Base-by-base conservation (phyloP, 345 rosid species). In the Diplotaxis tenuifolia region DNA sequence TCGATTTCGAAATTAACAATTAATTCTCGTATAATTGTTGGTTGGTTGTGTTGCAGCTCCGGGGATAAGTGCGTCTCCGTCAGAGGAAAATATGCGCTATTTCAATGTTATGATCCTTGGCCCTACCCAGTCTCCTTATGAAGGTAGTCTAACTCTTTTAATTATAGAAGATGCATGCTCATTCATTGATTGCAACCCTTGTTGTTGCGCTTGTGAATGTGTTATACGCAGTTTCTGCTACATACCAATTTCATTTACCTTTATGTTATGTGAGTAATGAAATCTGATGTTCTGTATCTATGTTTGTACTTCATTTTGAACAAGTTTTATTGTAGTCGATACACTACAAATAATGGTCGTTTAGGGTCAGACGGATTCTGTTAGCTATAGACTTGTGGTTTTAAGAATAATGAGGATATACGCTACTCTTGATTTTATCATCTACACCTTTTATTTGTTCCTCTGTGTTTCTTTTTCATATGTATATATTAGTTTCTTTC, bases 51-150 rank as follows among this genome's bases (percentile, higher is more conserved):
- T 32, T 81, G 65, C 85, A 93, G 98, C 98, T 7, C 98, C 98
- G 1, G 98, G 98, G 79, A 93, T 93, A 54, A 93, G 98, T 74
- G 98, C 98, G 22, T 93, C 98, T 1, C 98, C 98, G 1, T 93
- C 98, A 0, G 98, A 93, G 78, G 98, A 93, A 61, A 93, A 93
- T 50, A 93, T 93, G 98, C 84, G 98, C 0, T 91, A 93, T 67
- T 93, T 93, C 72, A 93, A 91, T 83, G 98, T 93, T 67, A 93
- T 93, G 98, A 89, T 93, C 73, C 98, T 93, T 75, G 98, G 98
- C 36, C 98, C 98, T 21, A 82, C 97, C 15, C 98, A 93, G 71
- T 93, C 98, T 27, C 98, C 98, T 7, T 93, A 89, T 68, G 98
- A 93, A 93, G 98, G 97, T 93, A 80, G 3, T 25, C 18, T 3